Conservation (phyloP, 2,329 filamentous ascomycete species). For the Boeremia exigua region DNA sequence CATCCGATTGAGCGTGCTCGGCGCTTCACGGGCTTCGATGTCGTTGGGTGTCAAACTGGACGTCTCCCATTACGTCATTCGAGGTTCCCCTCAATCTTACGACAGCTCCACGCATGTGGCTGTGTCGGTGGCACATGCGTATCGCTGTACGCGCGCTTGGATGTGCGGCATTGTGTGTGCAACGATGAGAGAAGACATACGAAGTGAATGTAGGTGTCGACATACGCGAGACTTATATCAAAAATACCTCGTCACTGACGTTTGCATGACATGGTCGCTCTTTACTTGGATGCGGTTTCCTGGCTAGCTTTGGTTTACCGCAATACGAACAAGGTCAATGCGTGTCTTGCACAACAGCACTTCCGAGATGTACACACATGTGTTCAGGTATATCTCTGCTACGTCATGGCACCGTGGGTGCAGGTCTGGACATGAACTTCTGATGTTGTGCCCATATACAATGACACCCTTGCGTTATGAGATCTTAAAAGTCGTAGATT, state of each 20-base stretch:
- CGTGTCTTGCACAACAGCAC: not conserved
- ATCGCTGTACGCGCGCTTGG: slow-evolving; percentile 4
- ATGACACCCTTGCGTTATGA: too few species aligned
- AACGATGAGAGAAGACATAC: not conserved
- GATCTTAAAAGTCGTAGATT: not conserved
- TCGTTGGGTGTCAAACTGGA: not conserved
- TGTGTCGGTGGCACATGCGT: slow-evolving; percentile 8
- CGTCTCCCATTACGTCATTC: not conserved
- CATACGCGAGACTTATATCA: not conserved
- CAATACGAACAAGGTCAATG: not conserved
- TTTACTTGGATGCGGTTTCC: not conserved
- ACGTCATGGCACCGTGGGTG: not conserved
- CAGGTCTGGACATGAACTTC: not conserved
- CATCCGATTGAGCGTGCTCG: not conserved
- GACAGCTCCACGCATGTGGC: slow-evolving; percentile 6
- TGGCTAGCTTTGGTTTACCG: not conserved
- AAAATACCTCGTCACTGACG: not conserved
- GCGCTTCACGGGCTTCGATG: not conserved
- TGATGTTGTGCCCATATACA: too few species aligned
- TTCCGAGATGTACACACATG: not conserved
- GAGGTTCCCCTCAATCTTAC: not conserved
- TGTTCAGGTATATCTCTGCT: not conserved
- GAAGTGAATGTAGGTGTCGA: too few species aligned
- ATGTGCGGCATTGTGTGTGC: slow-evolving; percentile 2
- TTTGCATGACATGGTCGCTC: not conserved